Conservation (phyloP, 768 basidiomycete species). For the Boletus reticuloceps region DNA sequence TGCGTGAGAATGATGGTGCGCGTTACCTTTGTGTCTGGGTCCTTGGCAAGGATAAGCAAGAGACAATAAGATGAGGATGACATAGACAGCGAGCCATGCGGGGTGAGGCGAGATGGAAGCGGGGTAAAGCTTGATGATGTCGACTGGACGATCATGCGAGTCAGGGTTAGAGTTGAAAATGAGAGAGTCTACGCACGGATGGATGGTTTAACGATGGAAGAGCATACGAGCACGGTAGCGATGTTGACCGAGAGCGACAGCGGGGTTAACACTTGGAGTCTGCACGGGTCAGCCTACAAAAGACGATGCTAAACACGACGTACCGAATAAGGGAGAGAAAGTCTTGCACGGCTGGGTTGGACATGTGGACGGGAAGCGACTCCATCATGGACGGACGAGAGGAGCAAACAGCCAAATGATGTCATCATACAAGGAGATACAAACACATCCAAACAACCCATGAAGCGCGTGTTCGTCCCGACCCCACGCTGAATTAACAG, state of each 20-base stretch:
- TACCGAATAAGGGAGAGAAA: constrained; percentile 64
- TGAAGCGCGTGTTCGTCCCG: constrained; percentile 43
- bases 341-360: constrained; percentile 62
- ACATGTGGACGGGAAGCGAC: constrained; percentile 53
- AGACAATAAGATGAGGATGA: constrained; percentile 74
- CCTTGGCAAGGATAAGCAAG: constrained; percentile 66
- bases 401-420: constrained; percentile 6
- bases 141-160: constrained; percentile 31
- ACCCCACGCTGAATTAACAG: constrained; percentile 59
- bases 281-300: constrained; percentile 12
- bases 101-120: constrained; percentile 72
- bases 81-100: constrained; percentile 55
- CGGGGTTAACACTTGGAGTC: constrained; percentile 86
- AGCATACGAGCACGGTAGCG: constrained; percentile 66
- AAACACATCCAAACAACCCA: constrained; percentile 14
- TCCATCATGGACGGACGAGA: constrained; percentile 44
- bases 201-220: constrained; percentile 62
- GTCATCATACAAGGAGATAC: not conserved
- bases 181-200: constrained; percentile 37
- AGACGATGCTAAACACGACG: constrained; percentile 1
- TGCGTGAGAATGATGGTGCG: not conserved
- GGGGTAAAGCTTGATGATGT: constrained; percentile 52
- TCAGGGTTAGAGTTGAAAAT: not conserved
- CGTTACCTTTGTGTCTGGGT: constrained; percentile 74
- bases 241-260: constrained; percentile 81